Evolutionary conservation across 2,329 filamentous ascomycete genomes (phyloP).

Genomic region (Leptographium procerum): DNA sequence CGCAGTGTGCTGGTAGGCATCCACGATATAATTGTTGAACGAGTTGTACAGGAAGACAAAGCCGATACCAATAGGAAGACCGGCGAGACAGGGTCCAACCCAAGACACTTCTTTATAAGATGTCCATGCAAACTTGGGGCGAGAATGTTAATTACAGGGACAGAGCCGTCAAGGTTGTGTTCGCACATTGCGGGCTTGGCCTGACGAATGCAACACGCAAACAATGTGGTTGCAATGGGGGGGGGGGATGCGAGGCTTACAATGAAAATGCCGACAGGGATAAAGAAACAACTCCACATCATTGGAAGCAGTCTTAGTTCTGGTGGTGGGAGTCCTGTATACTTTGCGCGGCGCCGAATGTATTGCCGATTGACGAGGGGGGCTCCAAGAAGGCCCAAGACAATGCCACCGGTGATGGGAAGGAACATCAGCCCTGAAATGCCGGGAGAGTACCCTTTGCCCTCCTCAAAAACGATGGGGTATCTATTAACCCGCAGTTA

Average conservation of each 20-base stretch:
- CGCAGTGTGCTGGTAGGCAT: constrained; percentile 36
- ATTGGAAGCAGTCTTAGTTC: constrained; percentile 26
- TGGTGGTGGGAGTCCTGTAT: constrained; percentile 14
- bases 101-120: constrained; percentile 21
- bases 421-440: constrained; percentile 34
- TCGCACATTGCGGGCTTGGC: neutral
- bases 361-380: constrained; percentile 27
- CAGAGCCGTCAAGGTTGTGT: neutral
- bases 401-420: constrained; percentile 34
- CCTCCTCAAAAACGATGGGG: constrained; percentile 31
- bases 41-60: constrained; percentile 27
- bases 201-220: neutral
- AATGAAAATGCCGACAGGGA: constrained; percentile 44
- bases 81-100: constrained; percentile 20
- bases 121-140: constrained; percentile 20
- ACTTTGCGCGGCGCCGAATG: constrained; percentile 39
- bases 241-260: neutral
- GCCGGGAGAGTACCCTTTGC: constrained; percentile 22
- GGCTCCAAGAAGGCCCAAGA: constrained; percentile 27
- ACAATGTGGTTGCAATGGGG: no score
- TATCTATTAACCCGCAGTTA: neutral
- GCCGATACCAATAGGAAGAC: constrained; percentile 17
- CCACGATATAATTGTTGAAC: constrained; percentile 45
- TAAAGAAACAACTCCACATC: constrained; percentile 33
- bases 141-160: neutral